Evolutionary conservation across 345 rosid species (phyloP), one percentile per base, ranked within the genome.

Genomic region (Aethionema arabicum): DNA sequence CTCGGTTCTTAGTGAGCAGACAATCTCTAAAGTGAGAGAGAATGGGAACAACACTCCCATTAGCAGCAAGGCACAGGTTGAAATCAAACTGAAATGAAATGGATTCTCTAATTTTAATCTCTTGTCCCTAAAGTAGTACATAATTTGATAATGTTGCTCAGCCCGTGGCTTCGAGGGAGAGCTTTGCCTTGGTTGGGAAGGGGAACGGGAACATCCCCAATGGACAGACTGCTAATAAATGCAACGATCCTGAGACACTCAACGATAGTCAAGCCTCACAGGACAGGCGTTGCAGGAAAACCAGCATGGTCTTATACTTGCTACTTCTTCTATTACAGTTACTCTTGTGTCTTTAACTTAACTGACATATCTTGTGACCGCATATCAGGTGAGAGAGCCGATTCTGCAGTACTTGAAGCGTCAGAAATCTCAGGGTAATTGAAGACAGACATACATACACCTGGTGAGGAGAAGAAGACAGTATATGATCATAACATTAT

Each of bases 151-250:
- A 56, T 58, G 58, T 56, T 32, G 45, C 56, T 49, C 80, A 95
- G 95, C 85, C 99, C 14, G 83, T 80, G 41, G 82, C 87, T 71
- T 90, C 99, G 41, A 79, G 89, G 63, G 97, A 90, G 73, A 90
- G 96, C 66, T 77, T 83, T 75, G 73, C 67, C 3, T 80, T 80
- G 7, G 27, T 21, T 1, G 27, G 27, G 27, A 21, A 21, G 27
- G 84, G 83, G 52, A 54, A 65, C 43, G 80, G 69, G 59, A 80
- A 66, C 40, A 52, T 39, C 66, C 56, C 70, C 67, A 69, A 78
- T 43, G 78, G 80, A 41, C 79, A 64, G 15, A 60, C 57, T 44
- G 32, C 61, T 9, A 78, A 72, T 43, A 39, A 52, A 50, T 36
- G 68, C 32, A 78, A 78, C 42, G 95, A 79, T 32, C 70, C 32